phyloP scores from a whole-genome alignment of 768 basidiomycete species.

The Tricholomella constricta region DNA sequence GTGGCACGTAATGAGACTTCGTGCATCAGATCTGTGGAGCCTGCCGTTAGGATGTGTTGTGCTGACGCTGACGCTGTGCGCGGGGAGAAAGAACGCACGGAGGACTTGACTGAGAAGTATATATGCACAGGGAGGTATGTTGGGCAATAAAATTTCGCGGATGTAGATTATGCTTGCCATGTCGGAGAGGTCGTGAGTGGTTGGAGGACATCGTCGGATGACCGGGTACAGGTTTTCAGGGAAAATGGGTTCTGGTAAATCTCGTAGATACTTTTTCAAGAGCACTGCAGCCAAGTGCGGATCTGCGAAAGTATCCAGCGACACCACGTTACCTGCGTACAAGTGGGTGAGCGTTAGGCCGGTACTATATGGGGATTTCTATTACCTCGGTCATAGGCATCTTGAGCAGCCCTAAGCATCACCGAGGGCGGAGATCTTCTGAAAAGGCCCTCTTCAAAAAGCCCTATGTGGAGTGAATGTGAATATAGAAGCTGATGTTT shows the following conservation, averaged over 20 bases:
- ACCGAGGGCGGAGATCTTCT: slow-evolving; percentile 76
- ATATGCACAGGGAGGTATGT: slow-evolving; percentile 68
- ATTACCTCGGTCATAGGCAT: slow-evolving; percentile 82
- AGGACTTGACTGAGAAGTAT: slow-evolving; percentile 73
- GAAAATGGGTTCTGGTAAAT: slow-evolving; percentile 79
- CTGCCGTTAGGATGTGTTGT: slow-evolving; percentile 14
- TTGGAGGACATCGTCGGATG: slow-evolving; percentile 67
- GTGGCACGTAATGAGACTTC: slow-evolving; percentile 71
- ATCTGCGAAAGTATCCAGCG: slow-evolving; percentile 72
- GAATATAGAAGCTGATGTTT: background rate
- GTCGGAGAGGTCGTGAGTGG: slow-evolving; percentile 54
- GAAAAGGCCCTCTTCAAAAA: slow-evolving; percentile 80
- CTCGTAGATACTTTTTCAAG: slow-evolving; percentile 82
- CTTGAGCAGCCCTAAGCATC: slow-evolving; percentile 71
- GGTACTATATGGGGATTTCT: background rate
- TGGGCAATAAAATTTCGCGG: slow-evolving; percentile 66
- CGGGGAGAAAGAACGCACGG: slow-evolving; percentile 41
- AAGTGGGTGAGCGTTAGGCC: slow-evolving; percentile 1
- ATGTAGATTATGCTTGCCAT: slow-evolving; percentile 64
- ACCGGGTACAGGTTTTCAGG: slow-evolving; percentile 65
- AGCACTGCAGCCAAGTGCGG: slow-evolving; percentile 83
- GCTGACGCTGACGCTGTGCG: no score
- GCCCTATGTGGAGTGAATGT: slow-evolving; percentile 33
- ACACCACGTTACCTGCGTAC: slow-evolving; percentile 71
- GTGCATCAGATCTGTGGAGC: slow-evolving; percentile 67